phyloP scores from a whole-genome alignment of 306 rosid genomes.

The Casuarina glauca region DNA sequence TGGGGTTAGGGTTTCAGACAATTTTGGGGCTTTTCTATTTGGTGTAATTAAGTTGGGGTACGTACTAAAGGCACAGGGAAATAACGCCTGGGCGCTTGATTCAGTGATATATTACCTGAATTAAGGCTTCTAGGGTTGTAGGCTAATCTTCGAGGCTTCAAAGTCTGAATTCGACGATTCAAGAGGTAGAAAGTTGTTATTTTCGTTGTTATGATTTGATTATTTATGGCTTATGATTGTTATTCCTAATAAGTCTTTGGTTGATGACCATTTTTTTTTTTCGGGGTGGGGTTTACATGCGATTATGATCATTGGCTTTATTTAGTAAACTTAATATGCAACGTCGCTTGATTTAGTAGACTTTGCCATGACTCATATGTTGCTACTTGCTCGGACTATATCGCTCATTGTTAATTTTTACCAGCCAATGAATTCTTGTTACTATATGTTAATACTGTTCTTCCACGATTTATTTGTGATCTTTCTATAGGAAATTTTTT shows the following conservation, averaged over 20 bases:
- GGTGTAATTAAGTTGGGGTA: constrained; percentile 39
- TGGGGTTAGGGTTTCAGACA: constrained; percentile 58
- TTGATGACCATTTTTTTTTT: background rate
- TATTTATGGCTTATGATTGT: background rate
- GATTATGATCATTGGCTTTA: background rate
- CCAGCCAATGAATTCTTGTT: too few relatives aligned
- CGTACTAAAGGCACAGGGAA: constrained; percentile 1
- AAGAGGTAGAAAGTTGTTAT: constrained; percentile 25
- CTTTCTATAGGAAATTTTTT: background rate
- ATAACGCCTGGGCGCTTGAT: background rate
- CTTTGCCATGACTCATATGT: background rate
- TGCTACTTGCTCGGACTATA: too few relatives aligned
- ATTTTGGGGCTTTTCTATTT: constrained; percentile 2
- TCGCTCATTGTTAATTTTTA: too few relatives aligned
- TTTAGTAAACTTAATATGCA: background rate
- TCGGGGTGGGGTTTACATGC: background rate
- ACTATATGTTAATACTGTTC: too few relatives aligned
- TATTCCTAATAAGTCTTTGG: background rate
- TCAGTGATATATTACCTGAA: constrained; percentile 16
- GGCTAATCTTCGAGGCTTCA: constrained; percentile 18
- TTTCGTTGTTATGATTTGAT: background rate
- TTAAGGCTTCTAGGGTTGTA: constrained; percentile 23
- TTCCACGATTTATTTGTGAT: background rate
- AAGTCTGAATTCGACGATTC: constrained; percentile 23
- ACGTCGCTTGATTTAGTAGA: background rate